Evolutionary conservation across 2,329 filamentous ascomycete genomes (phyloP).

Genomic region (Parastagonospora avenae): DNA sequence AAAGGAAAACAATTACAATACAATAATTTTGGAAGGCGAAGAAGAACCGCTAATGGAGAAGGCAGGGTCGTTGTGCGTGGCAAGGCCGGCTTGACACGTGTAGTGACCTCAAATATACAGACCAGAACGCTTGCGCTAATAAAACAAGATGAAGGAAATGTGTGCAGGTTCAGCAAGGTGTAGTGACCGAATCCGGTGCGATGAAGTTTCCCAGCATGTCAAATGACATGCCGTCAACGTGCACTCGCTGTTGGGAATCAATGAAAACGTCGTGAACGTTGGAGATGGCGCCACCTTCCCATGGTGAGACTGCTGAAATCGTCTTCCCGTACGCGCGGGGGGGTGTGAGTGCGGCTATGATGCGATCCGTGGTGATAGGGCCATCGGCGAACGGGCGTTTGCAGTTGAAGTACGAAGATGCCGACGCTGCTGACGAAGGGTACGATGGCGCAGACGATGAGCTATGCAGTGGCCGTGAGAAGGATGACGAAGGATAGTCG

Average conservation of each 20-base stretch:
- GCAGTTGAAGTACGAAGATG: slow-evolving; percentile 42
- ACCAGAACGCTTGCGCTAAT: slow-evolving; percentile 16
- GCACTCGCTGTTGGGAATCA: slow-evolving; percentile 39
- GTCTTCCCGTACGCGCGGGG: slow-evolving; percentile 22
- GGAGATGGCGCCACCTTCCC: slow-evolving; percentile 34
- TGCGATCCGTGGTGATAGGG: slow-evolving; percentile 30
- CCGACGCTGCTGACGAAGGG: slow-evolving; percentile 31
- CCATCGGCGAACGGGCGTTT: slow-evolving; percentile 30
- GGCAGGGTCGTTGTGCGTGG: slow-evolving; percentile 9
- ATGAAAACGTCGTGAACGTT: slow-evolving; percentile 40
- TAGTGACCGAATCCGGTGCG: slow-evolving; percentile 27
- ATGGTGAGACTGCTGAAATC: slow-evolving; percentile 40
- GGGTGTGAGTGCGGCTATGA: slow-evolving; percentile 40
- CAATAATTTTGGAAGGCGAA: slow-evolving; percentile 11
- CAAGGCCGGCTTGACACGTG: slow-evolving; percentile 32
- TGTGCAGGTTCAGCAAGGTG: slow-evolving; percentile 25
- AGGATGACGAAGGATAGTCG: slow-evolving; percentile 31
- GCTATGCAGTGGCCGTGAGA: slow-evolving; percentile 32
- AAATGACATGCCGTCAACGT: slow-evolving; percentile 44
- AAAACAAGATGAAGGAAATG: slow-evolving; percentile 9
- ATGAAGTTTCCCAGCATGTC: slow-evolving; percentile 40
- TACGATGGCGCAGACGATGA: slow-evolving; percentile 42
- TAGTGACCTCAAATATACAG: slow-evolving; percentile 13
- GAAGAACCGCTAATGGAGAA: slow-evolving; percentile 4
- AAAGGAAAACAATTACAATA: slow-evolving; percentile 26